phyloP scores from a whole-genome alignment of 106 monocot genomes.

The Phalaenopsis equestris region DNA sequence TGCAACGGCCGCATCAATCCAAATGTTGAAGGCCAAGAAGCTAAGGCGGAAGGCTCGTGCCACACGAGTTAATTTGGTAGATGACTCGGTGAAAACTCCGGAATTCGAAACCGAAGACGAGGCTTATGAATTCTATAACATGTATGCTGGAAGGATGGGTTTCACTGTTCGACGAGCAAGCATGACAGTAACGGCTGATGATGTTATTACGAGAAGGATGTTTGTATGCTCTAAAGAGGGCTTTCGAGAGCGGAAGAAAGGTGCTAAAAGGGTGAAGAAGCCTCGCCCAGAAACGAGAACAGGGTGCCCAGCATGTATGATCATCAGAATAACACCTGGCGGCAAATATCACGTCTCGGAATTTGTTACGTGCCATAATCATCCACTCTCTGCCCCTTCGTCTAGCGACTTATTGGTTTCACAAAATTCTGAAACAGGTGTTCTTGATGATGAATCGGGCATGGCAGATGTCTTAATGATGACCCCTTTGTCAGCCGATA shows the following conservation, averaged over 20 bases:
- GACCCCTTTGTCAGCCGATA: slow-evolving; percentile 8
- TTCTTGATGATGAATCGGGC: slow-evolving; percentile 16
- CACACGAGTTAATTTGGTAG: slow-evolving; percentile 52
- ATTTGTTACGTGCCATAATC: slow-evolving; percentile 61
- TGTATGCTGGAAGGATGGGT: slow-evolving; percentile 59
- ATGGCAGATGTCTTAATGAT: slow-evolving; percentile 10
- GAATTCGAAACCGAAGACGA: slow-evolving; percentile 61
- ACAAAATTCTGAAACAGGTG: slow-evolving; percentile 16
- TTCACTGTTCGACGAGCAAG: slow-evolving; percentile 51
- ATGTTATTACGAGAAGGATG: slow-evolving; percentile 54
- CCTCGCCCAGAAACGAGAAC: slow-evolving; percentile 56
- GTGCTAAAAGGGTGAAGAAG: slow-evolving; percentile 47
- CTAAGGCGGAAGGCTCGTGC: slow-evolving; percentile 48
- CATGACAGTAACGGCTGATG: slow-evolving; percentile 34
- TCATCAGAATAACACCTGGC: slow-evolving; percentile 29
- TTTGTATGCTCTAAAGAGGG: slow-evolving; percentile 79
- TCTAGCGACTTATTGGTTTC: slow-evolving; percentile 24
- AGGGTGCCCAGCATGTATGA: slow-evolving; percentile 68
- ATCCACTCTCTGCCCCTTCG: slow-evolving; percentile 29
- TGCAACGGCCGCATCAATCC: slow-evolving; percentile 29
- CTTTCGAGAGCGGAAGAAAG: slow-evolving; percentile 61
- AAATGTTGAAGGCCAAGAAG: slow-evolving; percentile 52
- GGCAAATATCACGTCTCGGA: slow-evolving; percentile 58
- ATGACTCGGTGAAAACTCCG: slow-evolving; percentile 52
- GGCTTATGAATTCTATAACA: slow-evolving; percentile 64